phyloP scores from a whole-genome alignment of 1,139 yeast species.

The Geotrichum citri-aurantii region DNA sequence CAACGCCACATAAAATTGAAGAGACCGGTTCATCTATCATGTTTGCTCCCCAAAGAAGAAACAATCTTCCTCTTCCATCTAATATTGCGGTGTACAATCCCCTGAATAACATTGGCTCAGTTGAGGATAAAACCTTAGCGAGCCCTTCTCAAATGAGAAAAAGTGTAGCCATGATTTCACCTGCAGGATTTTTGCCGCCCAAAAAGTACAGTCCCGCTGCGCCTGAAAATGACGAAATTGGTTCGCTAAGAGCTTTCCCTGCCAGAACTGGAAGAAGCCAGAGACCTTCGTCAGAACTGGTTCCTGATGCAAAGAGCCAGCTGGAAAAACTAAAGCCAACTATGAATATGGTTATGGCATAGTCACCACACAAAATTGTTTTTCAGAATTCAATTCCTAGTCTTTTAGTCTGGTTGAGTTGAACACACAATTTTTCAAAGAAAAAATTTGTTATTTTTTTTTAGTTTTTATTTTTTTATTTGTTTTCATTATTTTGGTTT shows the following conservation, averaged over 20 bases:
- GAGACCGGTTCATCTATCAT: constrained; percentile 29
- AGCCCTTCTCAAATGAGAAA: constrained; percentile 32
- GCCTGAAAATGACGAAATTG: constrained; percentile 1
- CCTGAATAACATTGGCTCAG: constrained; percentile 18
- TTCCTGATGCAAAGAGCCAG: constrained; percentile 26
- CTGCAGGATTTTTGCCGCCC: constrained; percentile 34
- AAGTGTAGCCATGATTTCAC: constrained; percentile 29
- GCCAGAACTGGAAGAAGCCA: neutral
- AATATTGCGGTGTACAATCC: constrained; percentile 22
- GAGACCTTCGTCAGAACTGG: constrained; percentile 23
- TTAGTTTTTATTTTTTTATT: neutral
- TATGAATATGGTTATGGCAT: constrained; percentile 28
- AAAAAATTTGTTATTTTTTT: neutral
- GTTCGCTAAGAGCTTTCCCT: constrained; percentile 1
- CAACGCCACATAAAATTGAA: constrained; percentile 34
- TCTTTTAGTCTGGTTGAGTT: constrained; percentile 1
- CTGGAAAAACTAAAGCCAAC: constrained; percentile 28
- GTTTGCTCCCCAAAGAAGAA: constrained; percentile 31
- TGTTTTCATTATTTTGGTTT: neutral
- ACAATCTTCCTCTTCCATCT: constrained; percentile 20
- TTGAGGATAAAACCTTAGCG: constrained; percentile 26
- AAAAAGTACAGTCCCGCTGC: constrained; percentile 24
- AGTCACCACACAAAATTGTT: constrained; percentile 1
- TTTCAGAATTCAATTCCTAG: constrained; percentile 3
- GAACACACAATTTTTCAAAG: neutral